Conservation (phyloP, 805 yeast species). For the Komagataella ulmi region DNA sequence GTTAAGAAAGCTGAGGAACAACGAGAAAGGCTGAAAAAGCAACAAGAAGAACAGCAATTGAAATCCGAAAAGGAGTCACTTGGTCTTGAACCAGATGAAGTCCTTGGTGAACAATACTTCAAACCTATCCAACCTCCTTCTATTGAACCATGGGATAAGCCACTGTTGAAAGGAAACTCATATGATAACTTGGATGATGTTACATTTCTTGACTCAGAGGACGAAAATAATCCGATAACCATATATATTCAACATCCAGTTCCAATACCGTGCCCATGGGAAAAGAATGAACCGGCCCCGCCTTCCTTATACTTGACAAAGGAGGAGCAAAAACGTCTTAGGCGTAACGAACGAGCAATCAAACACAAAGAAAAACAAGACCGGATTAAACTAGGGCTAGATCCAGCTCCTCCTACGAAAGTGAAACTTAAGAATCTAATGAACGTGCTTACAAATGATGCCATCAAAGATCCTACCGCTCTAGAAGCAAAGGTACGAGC, state of each 20-base stretch:
- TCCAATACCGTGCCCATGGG: conserved; percentile 49
- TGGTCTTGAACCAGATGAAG: conserved; percentile 37
- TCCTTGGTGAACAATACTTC: conserved; percentile 43
- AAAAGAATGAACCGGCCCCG: conserved; percentile 23
- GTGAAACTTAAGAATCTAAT: conserved; percentile 74
- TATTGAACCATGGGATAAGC: conserved; percentile 86
- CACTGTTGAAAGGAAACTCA: conserved; percentile 26
- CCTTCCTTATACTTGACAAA: conserved; percentile 55
- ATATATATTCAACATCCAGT: conserved; percentile 77
- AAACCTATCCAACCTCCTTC: conserved; percentile 38
- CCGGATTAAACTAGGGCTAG: conserved; percentile 64
- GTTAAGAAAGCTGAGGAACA: conserved; percentile 37
- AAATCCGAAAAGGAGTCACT: conserved; percentile 17
- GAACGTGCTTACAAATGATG: conserved; percentile 76
- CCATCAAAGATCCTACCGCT: conserved; percentile 79
- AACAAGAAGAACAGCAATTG: conserved; percentile 19
- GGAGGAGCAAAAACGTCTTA: conserved; percentile 58
- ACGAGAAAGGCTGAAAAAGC: conserved; percentile 25
- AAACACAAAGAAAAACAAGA: conserved; percentile 63
- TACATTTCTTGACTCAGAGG: conserved; percentile 15
- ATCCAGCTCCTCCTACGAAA: conserved; percentile 83
- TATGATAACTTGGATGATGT: conserved; percentile 22
- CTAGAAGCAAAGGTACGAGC: conserved; percentile 60
- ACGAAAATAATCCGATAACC: conserved; percentile 38
- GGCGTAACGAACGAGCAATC: conserved; percentile 56